Evolutionary conservation across 2,329 filamentous ascomycete species (phyloP).

Genomic region (Scedosporium apiospermum): DNA sequence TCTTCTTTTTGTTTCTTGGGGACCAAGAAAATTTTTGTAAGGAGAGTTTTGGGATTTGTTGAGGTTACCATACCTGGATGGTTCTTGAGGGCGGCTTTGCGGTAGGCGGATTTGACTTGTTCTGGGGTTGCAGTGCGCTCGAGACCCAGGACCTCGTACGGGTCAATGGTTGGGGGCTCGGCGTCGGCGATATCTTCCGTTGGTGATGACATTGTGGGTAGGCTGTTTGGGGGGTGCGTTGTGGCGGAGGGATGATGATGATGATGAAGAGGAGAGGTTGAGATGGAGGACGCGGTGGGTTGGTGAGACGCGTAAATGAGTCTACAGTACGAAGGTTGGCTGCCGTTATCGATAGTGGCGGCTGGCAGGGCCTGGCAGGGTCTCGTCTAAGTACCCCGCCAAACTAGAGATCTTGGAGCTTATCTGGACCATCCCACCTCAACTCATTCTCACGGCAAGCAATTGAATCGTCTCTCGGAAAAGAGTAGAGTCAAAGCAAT

Average conservation of each 20-base stretch:
- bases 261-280: not conserved
- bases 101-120: slow-evolving; percentile 84
- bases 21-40: not conserved
- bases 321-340: not conserved
- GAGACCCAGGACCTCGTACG: slow-evolving; percentile 72
- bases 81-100: slow-evolving; percentile 77
- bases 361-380: not conserved
- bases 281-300: slow-evolving; percentile 1
- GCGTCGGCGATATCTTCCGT: slow-evolving; percentile 39
- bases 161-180: slow-evolving; percentile 57
- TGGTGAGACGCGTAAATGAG: slow-evolving; percentile 3
- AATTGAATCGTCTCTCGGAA: not conserved
- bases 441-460: not conserved
- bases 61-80: slow-evolving; percentile 60
- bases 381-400: not conserved
- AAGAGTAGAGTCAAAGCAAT: not conserved
- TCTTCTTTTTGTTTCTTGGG: not conserved
- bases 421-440: not conserved
- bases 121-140: slow-evolving; percentile 61
- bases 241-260: not conserved
- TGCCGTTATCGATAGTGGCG: not conserved
- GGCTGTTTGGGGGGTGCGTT: not conserved
- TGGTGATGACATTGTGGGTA: slow-evolving; percentile 5
- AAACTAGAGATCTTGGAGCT: not conserved
- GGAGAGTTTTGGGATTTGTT: slow-evolving; percentile 9